phyloP scores from a whole-genome alignment of 2,329 filamentous ascomycete species.

The Daldinia sp. region DNA sequence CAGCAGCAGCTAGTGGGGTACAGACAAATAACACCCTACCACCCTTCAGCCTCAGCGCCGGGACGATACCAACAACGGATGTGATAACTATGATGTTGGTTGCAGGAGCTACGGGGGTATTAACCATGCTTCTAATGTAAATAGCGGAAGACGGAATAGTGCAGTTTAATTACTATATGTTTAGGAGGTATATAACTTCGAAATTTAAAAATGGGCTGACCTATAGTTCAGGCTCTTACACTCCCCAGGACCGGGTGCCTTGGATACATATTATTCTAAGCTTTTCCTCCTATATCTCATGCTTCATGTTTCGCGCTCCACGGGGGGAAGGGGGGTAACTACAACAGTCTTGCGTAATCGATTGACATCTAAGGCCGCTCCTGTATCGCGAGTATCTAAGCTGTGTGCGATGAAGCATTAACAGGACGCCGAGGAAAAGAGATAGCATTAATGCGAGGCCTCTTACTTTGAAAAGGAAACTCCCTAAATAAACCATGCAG shows the following conservation, averaged over 20 bases:
- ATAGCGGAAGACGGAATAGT: not conserved
- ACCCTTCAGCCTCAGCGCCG: slow-evolving; percentile 21
- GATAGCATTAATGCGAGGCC: not conserved
- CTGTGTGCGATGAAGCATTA: not conserved
- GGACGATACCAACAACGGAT: not conserved
- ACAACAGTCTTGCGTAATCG: no score
- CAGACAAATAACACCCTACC: slow-evolving; percentile 6
- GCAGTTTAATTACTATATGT: not conserved
- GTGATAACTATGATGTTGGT: slow-evolving; percentile 18
- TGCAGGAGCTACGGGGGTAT: slow-evolving; percentile 21
- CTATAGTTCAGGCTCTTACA: no score
- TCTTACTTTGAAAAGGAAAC: no score
- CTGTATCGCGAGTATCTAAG: no score
- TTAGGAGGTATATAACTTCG: not conserved
- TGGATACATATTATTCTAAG: no score
- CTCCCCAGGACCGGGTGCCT: no score
- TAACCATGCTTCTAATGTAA: slow-evolving; percentile 22
- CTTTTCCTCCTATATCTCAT: no score
- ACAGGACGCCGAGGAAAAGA: not conserved
- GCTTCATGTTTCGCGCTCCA: no score
- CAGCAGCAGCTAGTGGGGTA: not conserved
- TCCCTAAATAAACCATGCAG: no score
- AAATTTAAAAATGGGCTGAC: not conserved
- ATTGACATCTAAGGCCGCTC: no score
- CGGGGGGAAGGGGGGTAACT: no score